phyloP scores from a whole-genome alignment of 2,329 filamentous ascomycete species.

The Apiospora kogelbergensis region DNA sequence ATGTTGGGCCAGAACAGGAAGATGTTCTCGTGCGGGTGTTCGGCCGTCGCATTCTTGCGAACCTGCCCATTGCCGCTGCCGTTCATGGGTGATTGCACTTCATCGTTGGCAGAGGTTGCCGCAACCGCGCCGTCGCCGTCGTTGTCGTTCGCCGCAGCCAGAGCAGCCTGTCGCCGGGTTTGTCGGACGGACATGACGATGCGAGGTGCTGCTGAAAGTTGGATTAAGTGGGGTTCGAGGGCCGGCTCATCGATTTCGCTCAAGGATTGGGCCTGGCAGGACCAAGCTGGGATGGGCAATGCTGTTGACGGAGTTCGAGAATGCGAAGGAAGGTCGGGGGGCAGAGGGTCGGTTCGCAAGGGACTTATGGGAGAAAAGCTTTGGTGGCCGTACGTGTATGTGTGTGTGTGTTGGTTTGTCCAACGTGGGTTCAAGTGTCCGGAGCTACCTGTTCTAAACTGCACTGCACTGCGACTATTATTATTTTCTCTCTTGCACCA shows the following conservation, averaged over 20 bases:
- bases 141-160: conserved; percentile 28
- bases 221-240: conserved; percentile 7
- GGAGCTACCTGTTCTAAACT: neutral
- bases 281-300: neutral
- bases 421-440: neutral
- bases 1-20: conserved; percentile 82
- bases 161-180: conserved; percentile 39
- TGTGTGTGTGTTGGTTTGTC: neutral
- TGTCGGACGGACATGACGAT: conserved; percentile 38
- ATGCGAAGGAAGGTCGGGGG: neutral
- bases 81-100: conserved; percentile 33
- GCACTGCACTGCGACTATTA: neutral
- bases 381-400: neutral
- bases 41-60: conserved; percentile 28
- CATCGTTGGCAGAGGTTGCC: conserved; percentile 5
- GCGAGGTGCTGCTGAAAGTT: neutral
- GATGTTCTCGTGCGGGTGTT: conserved; percentile 64
- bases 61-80: conserved; percentile 39
- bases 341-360: neutral
- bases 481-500: neutral
- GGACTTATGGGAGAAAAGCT: neutral
- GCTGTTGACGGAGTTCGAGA: neutral
- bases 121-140: conserved; percentile 16
- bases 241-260: conserved; percentile 1
- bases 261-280: neutral